Base-by-base conservation (phyloP, 225 moss, liverwort and hornwort genomes). In the Thuidium tamariscinum region DNA sequence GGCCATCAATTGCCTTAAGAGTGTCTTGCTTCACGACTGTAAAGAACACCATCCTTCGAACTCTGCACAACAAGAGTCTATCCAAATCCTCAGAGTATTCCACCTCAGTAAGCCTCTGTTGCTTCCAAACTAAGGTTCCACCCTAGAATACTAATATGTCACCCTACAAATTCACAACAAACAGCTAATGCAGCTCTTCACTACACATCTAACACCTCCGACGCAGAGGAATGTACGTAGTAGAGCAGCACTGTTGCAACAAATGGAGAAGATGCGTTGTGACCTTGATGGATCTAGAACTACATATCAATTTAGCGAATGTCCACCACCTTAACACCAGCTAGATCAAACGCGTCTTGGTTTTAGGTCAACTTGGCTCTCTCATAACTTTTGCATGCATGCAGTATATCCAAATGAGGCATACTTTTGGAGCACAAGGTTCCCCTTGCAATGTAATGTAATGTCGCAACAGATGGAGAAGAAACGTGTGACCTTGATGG, bases 1-100 rank as follows among this genome's bases (percentile, higher is more conserved):
- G 96, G 73, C 96, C 96, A 85, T 96, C 96, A 88, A 84, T 92
- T 75, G 93, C 93, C 92, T 95, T 95, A 0, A 56, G 21, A 41
- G 98, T 94, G 37, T 91, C 89, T 91, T 93, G 90, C 88, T 90
- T 93, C 83, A 89, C 91, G 82, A 95, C 91, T 55, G 91, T 91
- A 74, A 95, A 95, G 36, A 72, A 77, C 93, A 90, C 95, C 98
- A 98, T 98, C 64, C 72, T 89, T 60, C 83, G 9, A 87, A 54
- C 81, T 82, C 89, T 89, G 74, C 88, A 90, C 79, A 80, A 44
- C 30, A 68, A 81, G 27, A 68, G 2, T 22, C 79, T 42, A 84
- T 55, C 32, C 85, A 76, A 36, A 81, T 64, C 78, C 46, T 69
- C 41, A 82, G 9, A 39, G 77, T n/a, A 26, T 39, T 83, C 41